A percentile compares a stretch with the other conserved stretches of the same genome.
Conservation (phyloP, 257 asterid genomes). For the Salvia rosmarinus region DNA sequence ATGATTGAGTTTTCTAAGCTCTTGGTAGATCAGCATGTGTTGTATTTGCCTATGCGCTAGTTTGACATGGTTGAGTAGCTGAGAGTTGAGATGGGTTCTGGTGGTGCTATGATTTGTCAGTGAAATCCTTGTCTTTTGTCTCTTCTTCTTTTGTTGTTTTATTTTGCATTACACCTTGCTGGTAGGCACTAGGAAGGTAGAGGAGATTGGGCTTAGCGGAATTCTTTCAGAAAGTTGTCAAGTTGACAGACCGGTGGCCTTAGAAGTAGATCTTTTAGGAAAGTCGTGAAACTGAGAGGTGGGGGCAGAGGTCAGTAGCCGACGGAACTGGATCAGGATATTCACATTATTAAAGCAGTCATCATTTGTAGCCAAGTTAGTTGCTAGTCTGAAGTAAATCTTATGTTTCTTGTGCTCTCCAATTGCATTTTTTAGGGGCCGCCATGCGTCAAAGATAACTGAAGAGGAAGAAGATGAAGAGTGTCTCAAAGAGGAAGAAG, state of each 20-base stretch:
- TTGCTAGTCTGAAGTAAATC: background rate
- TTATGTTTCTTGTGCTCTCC: conserved; percentile 11
- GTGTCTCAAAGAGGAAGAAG: conserved; percentile 93
- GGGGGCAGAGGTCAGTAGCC: background rate
- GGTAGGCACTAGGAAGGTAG: conserved; percentile 12
- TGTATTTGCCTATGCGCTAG: background rate
- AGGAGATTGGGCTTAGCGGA: background rate
- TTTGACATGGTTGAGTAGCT: background rate
- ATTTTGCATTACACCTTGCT: background rate
- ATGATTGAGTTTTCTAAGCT: background rate
- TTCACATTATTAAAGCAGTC: background rate
- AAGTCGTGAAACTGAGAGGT: background rate
- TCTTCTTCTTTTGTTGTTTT: background rate
- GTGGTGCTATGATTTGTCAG: background rate
- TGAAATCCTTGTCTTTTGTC: background rate
- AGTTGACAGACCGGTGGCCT: background rate
- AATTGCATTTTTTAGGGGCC: conserved; percentile 70
- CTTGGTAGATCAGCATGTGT: background rate
- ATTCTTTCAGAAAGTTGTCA: background rate
- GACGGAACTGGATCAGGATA: background rate
- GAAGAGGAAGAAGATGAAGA: conserved; percentile 99
- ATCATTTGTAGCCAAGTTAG: background rate
- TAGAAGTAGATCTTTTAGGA: background rate
- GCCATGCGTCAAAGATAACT: conserved; percentile 95
- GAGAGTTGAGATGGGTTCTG: background rate